These are phyloP conservation scores for Dichomitus squalens DNA, from an alignment of 1,284 basidiomycete genomes.

Conservation along the genomic window DNA sequence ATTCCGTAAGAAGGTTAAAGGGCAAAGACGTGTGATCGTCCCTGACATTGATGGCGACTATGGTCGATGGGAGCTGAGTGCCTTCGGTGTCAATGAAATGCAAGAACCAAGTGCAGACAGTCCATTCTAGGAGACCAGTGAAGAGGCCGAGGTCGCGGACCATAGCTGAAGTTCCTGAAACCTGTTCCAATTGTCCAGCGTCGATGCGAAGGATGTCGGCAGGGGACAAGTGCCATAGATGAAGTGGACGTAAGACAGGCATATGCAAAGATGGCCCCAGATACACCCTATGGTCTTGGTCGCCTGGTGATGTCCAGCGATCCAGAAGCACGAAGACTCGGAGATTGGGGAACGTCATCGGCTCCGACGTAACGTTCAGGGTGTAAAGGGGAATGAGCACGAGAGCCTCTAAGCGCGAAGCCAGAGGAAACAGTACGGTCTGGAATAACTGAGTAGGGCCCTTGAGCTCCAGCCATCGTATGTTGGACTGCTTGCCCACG, in stretches of 20 bases:
- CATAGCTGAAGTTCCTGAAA: background rate
- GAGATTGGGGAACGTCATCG: background rate
- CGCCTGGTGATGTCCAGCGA: background rate
- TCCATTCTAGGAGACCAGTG: conserved; percentile 15
- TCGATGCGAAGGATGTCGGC: background rate
- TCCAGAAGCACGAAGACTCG: background rate
- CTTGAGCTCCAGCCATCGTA: conserved; percentile 22
- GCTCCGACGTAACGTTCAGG: background rate
- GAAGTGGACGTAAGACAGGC: background rate
- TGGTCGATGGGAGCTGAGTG: background rate
- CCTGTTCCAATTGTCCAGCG: background rate
- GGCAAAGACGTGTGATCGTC: conserved; percentile 4
- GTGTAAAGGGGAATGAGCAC: conserved; percentile 4
- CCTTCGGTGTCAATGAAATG: background rate
- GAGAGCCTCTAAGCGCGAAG: conserved; percentile 14
- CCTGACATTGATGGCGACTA: conserved; percentile 5
- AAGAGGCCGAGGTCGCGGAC: background rate
- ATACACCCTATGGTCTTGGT: background rate
- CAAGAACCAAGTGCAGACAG: conserved; percentile 1
- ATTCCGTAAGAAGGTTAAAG: background rate
- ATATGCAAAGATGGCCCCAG: background rate
- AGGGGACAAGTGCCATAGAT: background rate
- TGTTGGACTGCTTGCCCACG: conserved; percentile 1
- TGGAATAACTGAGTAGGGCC: conserved; percentile 6
- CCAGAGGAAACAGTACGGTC: conserved; percentile 4